These are phyloP conservation scores for Mycena alexandri DNA, from an alignment of 768 basidiomycete species.

Conservation along the genomic window DNA sequence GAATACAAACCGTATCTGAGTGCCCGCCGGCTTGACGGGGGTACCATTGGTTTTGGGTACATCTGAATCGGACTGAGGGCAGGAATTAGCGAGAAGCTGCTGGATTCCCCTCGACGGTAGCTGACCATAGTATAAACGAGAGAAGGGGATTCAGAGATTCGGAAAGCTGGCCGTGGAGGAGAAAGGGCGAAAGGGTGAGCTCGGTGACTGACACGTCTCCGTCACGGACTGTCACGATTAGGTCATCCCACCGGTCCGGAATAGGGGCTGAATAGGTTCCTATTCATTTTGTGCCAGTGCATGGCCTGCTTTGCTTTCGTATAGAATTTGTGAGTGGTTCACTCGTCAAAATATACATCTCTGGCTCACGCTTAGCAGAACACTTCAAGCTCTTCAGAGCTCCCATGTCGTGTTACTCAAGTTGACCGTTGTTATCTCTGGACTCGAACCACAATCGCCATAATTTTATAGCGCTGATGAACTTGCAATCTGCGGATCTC, in stretches of 20 bases:
- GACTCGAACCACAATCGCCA: too few species aligned
- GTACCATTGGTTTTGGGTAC: conserved; percentile 61
- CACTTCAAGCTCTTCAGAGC: too few species aligned
- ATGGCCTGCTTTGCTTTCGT: too few species aligned
- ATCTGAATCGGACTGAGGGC: conserved; percentile 83
- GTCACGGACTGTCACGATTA: conserved; percentile 18
- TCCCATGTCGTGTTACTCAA: too few species aligned
- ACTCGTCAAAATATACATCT: too few species aligned
- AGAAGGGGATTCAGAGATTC: conserved; percentile 28
- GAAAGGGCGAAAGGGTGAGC: conserved; percentile 1
- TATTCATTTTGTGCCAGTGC: too few species aligned
- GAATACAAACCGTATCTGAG: conserved; percentile 79
- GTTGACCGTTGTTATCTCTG: too few species aligned
- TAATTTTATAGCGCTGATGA: too few species aligned
- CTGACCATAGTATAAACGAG: conserved; percentile 53
- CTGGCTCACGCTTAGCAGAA: too few species aligned
- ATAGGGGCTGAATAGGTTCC: too few species aligned
- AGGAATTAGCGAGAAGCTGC: neutral
- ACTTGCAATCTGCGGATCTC: too few species aligned
- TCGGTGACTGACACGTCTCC: conserved; percentile 29
- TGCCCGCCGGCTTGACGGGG: conserved; percentile 80
- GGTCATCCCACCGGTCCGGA: neutral
- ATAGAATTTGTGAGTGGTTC: too few species aligned
- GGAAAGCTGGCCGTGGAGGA: conserved; percentile 27
- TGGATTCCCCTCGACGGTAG: fast-evolving